A percentile compares a stretch with the other conserved stretches of the same genome.
Conservation (phyloP, 2,329 filamentous ascomycete genomes). For the Colletotrichum echinochloae region DNA sequence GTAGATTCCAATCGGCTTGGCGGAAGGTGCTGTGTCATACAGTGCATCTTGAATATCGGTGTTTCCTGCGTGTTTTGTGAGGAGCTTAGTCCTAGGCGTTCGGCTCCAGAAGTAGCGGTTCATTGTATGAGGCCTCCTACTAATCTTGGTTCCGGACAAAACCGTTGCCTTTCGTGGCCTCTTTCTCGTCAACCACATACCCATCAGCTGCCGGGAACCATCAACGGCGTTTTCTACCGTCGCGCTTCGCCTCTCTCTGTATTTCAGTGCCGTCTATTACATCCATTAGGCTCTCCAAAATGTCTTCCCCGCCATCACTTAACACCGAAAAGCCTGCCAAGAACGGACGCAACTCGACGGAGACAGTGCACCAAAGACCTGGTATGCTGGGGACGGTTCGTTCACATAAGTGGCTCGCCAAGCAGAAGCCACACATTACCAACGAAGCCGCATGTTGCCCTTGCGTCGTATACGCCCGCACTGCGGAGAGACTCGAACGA, state of each 20-base stretch:
- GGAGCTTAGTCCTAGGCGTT: neutral
- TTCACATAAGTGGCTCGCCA: constrained; percentile 17
- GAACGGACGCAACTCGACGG: constrained; percentile 12
- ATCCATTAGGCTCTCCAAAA: neutral
- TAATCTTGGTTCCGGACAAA: neutral
- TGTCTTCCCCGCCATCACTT: neutral
- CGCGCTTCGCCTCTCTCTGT: neutral
- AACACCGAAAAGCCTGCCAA: constrained; percentile 5
- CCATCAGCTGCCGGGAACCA: neutral
- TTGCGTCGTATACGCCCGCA: constrained; percentile 23
- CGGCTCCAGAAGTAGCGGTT: neutral
- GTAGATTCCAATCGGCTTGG: too few relatives aligned
- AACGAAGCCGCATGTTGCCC: constrained; percentile 18
- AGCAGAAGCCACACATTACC: constrained; percentile 8
- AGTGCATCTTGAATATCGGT: neutral
- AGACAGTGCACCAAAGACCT: constrained; percentile 16
- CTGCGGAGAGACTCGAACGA: constrained; percentile 29
- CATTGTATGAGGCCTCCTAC: neutral
- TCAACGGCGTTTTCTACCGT: neutral
- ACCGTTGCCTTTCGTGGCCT: neutral
- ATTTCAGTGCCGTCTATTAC: neutral
- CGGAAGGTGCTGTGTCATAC: neutral
- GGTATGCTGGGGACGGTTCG: constrained; percentile 14
- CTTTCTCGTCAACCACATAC: neutral
- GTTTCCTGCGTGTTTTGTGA: too few relatives aligned